Evolutionary conservation across 306 rosid genomes (phyloP).

Genomic region (Rubus parviflorus): DNA sequence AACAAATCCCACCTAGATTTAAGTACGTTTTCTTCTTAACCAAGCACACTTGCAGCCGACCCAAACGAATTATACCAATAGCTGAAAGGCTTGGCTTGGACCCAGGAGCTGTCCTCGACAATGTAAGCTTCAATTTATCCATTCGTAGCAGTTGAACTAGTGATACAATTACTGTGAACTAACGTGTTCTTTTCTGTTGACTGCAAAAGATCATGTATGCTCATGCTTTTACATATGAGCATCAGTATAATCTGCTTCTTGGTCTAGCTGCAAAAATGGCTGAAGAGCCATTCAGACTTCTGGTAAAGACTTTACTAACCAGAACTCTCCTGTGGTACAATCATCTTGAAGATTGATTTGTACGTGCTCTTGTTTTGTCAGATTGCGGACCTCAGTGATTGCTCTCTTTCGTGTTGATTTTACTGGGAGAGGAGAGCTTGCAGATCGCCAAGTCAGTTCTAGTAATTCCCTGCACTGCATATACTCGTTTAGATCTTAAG

Average conservation of each 20-base stretch:
- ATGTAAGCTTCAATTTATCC: conserved; percentile 49
- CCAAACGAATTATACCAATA: conserved; percentile 82
- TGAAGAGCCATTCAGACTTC: conserved; percentile 94
- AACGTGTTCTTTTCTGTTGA: conserved; percentile 24
- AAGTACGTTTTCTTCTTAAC: conserved; percentile 37
- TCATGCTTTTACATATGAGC: conserved; percentile 95
- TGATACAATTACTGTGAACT: conserved; percentile 22
- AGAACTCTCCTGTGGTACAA: conserved; percentile 7
- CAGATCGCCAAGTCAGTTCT: conserved; percentile 84
- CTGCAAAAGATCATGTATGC: conserved; percentile 80
- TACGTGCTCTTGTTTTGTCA: conserved; percentile 32
- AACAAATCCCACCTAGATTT: conserved; percentile 5
- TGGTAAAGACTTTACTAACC: conserved; percentile 54
- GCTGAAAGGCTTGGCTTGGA: conserved; percentile 99
- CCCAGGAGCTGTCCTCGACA: conserved; percentile 92
- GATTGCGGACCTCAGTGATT: conserved; percentile 88
- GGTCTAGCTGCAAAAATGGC: conserved; percentile 97
- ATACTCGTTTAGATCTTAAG: not conserved
- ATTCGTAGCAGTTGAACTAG: conserved; percentile 9
- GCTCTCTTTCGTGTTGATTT: conserved; percentile 94
- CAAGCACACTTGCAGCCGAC: conserved; percentile 58
- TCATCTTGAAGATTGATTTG: conserved; percentile 19
- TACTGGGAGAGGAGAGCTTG: conserved; percentile 95
- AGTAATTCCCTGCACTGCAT: not conserved
- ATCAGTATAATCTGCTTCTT: conserved; percentile 82